These are phyloP conservation scores for Brassica carinata DNA, from an alignment of 345 rosid species.

Conservation along the genomic window DNA sequence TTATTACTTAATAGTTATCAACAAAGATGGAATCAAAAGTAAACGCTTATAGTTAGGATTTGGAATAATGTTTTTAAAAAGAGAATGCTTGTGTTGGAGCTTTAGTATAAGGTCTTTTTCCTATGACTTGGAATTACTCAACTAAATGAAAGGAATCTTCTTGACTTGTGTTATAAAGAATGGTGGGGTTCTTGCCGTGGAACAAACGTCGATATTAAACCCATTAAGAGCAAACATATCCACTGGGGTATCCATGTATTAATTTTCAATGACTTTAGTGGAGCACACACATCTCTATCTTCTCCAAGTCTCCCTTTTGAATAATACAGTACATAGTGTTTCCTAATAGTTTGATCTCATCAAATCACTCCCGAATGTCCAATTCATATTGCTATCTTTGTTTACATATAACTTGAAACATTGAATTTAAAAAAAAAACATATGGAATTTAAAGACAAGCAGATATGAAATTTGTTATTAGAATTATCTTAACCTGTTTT, in stretches of 20 bases:
- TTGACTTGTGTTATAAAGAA: background rate
- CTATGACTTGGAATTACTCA: conserved; percentile 2
- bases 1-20: background rate
- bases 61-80: background rate
- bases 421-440: background rate
- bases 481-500: background rate
- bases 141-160: conserved; percentile 9
- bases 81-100: conserved; percentile 5
- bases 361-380: background rate
- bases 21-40: background rate
- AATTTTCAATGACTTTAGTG: background rate
- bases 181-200: conserved; percentile 17
- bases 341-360: background rate
- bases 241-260: background rate
- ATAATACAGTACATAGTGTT: background rate
- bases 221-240: conserved; percentile 1
- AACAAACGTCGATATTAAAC: background rate
- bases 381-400: background rate
- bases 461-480: background rate
- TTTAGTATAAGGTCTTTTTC: conserved; percentile 2
- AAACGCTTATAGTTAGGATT: background rate
- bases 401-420: background rate
- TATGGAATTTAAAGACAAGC: background rate
- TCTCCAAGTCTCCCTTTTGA: conserved; percentile 1
- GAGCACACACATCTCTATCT: conserved; percentile 4